Base-by-base conservation (phyloP, 352 stramenopile species). In the Phytophthora chlamydospora region DNA sequence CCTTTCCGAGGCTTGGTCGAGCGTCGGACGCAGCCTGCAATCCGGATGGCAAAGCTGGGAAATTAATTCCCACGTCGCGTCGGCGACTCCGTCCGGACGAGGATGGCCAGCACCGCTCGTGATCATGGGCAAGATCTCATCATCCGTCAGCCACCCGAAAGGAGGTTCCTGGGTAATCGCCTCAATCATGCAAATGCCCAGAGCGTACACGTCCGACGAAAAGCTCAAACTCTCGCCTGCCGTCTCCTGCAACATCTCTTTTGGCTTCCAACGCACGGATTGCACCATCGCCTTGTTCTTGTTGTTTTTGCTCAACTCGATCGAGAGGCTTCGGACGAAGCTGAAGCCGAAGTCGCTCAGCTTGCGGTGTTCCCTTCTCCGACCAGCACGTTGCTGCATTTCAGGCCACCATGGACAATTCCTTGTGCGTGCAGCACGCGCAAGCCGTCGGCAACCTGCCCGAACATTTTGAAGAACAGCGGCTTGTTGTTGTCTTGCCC, bases 181-280 rank as follows among this genome's bases (percentile, higher is more conserved):
- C 35, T 59, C 51, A 16, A 44, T 34, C 31, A 59, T 59, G 31
- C 51, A 50, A 14, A 59, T 43, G 13, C 51, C 51, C 16, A 59
- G 19, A 3, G 21, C 21, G 24, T 47, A 56, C 16, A 56, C 24
- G 35, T 56, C 48, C 4, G 48, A 35, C 9, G 32, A 12, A 11
- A 45, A 56, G 4, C 21, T 14, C 27, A 16, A 4, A 11, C 35
- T 27, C 9, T 7, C 5, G 14, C 16, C 36, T 13, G 24, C 8
- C 9, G 19, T 8, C 29, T 40, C 35, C 4, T 56, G 6, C 21
- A 45, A 13, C n/a, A 46, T 24, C 24, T 56, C 48, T 24, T 44
- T 59, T 35, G 51, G 31, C 16, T 59, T 59, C 39, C 51, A 50
- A 6, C 51, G 39, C 19, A 50, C 17, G 8, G 51, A 19, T 4